phyloP scores from a whole-genome alignment of 2,329 filamentous ascomycete genomes.

The Biscogniauxia sp. region DNA sequence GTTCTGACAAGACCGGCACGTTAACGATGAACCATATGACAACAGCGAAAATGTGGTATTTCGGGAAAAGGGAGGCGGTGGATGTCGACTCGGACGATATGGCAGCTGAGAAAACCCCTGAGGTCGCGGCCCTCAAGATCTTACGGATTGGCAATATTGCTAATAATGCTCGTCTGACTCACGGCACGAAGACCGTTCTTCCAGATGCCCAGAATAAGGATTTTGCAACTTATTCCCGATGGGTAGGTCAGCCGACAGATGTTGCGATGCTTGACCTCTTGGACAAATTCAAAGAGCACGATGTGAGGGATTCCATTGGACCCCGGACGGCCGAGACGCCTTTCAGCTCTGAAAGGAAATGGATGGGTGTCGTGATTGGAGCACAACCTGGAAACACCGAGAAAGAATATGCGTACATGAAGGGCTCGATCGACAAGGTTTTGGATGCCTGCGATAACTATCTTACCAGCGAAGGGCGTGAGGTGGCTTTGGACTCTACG shows the following conservation, averaged over 20 bases:
- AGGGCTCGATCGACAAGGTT: constrained; percentile 87
- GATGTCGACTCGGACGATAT: constrained; percentile 56
- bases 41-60: constrained; percentile 94
- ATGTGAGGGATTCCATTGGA: constrained; percentile 84
- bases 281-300: constrained; percentile 87
- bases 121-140: constrained; percentile 74
- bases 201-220: constrained; percentile 76
- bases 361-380: constrained; percentile 94
- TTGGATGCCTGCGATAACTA: constrained; percentile 88
- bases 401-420: constrained; percentile 87
- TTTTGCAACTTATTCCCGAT: constrained; percentile 70
- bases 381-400: constrained; percentile 55
- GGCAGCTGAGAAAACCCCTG: constrained; percentile 56
- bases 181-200: constrained; percentile 75
- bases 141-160: constrained; percentile 93
- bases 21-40: constrained; percentile 99
- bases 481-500: constrained; percentile 77
- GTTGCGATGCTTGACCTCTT: constrained; percentile 94
- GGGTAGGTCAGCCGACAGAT: constrained; percentile 96
- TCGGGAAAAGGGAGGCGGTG: constrained; percentile 59
- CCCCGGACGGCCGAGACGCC: constrained; percentile 80
- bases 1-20: constrained; percentile 96
- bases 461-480: constrained; percentile 78
- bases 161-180: constrained; percentile 84
- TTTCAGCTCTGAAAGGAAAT: constrained; percentile 96